These are phyloP conservation scores for Gentiana dahurica DNA, from an alignment of 257 asterid genomes.

Conservation along the genomic window DNA sequence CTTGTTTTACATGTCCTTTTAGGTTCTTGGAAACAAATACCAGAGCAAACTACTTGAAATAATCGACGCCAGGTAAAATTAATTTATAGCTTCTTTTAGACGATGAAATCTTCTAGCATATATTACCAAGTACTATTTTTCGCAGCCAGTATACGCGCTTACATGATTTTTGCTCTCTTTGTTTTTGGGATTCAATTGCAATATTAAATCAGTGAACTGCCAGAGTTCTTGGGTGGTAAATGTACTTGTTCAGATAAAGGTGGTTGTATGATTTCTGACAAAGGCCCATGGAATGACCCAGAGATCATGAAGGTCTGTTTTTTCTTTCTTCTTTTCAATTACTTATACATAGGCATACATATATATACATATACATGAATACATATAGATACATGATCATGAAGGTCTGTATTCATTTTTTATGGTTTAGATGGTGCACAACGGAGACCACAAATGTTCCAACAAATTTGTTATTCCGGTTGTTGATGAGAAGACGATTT, in stretches of 20 bases:
- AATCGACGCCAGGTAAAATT: conserved; percentile 71
- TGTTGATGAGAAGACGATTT: conserved; percentile 57
- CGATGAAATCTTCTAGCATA: too few species aligned
- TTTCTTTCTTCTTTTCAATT: background rate
- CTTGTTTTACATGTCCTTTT: background rate
- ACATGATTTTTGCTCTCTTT: background rate
- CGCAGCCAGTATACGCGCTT: too few species aligned
- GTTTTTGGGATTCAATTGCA: background rate
- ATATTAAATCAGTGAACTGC: conserved; percentile 63
- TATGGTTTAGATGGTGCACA: conserved; percentile 62
- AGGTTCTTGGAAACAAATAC: conserved; percentile 87
- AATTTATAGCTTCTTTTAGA: background rate
- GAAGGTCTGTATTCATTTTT: background rate
- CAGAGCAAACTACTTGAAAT: conserved; percentile 92
- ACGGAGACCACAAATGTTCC: conserved; percentile 69
- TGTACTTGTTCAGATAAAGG: conserved; percentile 88
- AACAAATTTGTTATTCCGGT: conserved; percentile 28
- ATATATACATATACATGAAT: background rate
- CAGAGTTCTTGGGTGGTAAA: conserved; percentile 90
- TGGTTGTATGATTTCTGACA: conserved; percentile 86
- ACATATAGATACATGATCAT: background rate
- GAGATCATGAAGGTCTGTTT: conserved; percentile 72
- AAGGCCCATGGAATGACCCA: conserved; percentile 93
- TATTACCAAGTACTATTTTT: too few species aligned
- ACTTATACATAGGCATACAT: background rate